Evolutionary conservation across 768 basidiomycete species (phyloP).

Genomic region (Piloderma croceum): DNA sequence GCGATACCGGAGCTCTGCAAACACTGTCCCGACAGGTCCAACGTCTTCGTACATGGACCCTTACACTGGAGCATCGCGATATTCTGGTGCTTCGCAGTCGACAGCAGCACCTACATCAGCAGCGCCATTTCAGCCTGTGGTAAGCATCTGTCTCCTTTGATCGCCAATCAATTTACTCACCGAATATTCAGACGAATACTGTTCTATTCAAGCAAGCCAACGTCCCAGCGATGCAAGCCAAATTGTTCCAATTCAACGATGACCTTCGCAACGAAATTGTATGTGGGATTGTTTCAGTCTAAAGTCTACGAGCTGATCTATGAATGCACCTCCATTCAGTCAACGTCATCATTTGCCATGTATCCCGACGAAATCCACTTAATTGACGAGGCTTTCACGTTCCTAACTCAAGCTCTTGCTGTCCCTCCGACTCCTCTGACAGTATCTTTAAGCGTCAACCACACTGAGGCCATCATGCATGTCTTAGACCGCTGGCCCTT

Average conservation of each 20-base stretch:
- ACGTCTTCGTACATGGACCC: slow-evolving; percentile 53
- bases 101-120: slow-evolving; percentile 26
- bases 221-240: slow-evolving; percentile 72
- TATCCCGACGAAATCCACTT: slow-evolving; percentile 53
- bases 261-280: slow-evolving; percentile 65
- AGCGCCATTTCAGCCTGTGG: slow-evolving; percentile 47
- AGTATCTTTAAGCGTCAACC: slow-evolving; percentile 34
- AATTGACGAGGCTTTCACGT: slow-evolving; percentile 59
- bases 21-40: slow-evolving; percentile 25
- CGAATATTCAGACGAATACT: slow-evolving; percentile 43
- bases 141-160: slow-evolving; percentile 22
- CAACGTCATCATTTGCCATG: slow-evolving; percentile 66
- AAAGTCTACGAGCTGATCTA: too few relatives aligned
- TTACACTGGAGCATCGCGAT: slow-evolving; percentile 67
- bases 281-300: too few relatives aligned
- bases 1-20: slow-evolving; percentile 47
- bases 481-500: slow-evolving; percentile 73
- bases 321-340: too few relatives aligned
- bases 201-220: slow-evolving; percentile 84
- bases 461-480: slow-evolving; percentile 57
- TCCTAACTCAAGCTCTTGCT: slow-evolving; percentile 47
- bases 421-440: slow-evolving; percentile 28
- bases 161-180: neutral
- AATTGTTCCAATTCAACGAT: slow-evolving; percentile 72
- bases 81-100: slow-evolving; percentile 38